These are phyloP conservation scores for Pleurotus eryngii DNA, from an alignment of 768 basidiomycete species.

Conservation along the genomic window DNA sequence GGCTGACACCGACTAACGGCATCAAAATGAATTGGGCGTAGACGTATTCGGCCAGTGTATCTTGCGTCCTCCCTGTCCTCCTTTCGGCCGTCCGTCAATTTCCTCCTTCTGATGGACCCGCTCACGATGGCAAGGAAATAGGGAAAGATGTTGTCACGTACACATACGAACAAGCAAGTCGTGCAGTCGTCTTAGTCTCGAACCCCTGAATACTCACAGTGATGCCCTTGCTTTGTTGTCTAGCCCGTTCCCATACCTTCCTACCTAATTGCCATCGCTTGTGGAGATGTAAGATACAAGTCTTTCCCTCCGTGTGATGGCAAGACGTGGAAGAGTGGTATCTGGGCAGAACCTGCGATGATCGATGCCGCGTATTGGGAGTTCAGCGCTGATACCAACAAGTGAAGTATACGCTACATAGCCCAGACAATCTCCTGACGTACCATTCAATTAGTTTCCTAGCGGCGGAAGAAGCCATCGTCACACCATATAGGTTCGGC, in stretches of 20 bases:
- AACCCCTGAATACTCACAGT: not conserved
- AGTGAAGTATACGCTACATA: constrained; percentile 34
- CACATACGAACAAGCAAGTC: constrained; percentile 68
- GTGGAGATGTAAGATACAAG: constrained; percentile 76
- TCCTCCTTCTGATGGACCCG: constrained; percentile 66
- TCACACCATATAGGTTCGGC: constrained; percentile 76
- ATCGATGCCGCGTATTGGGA: constrained; percentile 81
- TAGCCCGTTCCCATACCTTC: constrained; percentile 85
- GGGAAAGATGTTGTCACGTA: constrained; percentile 76
- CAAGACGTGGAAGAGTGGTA: constrained; percentile 75
- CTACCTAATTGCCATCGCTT: constrained; percentile 90
- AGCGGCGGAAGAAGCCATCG: constrained; percentile 68
- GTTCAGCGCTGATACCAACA: constrained; percentile 82
- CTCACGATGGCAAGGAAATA: constrained; percentile 70
- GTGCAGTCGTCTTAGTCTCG: not conserved
- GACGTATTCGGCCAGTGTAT: constrained; percentile 83
- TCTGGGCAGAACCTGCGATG: constrained; percentile 89
- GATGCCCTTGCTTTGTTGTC: not conserved
- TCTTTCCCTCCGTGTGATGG: constrained; percentile 57
- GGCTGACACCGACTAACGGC: not conserved
- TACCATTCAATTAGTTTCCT: constrained; percentile 53
- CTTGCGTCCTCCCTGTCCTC: constrained; percentile 79
- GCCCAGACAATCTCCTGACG: constrained; percentile 3
- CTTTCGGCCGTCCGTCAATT: constrained; percentile 81
- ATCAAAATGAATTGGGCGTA: constrained; percentile 21